phyloP scores from a whole-genome alignment of 176 grass and related monocot species.

The Juncus effusus region DNA sequence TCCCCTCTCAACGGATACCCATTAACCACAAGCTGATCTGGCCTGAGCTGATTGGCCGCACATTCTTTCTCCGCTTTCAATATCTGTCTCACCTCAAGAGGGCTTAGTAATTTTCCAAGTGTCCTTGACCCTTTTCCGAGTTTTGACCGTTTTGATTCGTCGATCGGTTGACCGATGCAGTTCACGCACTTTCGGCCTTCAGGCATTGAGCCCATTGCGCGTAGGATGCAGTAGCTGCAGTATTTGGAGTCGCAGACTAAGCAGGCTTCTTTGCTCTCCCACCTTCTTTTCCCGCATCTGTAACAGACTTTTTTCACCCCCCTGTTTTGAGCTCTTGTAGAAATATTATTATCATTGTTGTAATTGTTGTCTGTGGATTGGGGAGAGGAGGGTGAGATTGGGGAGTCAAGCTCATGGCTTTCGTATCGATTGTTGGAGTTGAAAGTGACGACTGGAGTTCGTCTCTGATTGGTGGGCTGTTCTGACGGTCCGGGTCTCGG shows the following conservation, averaged over 20 bases:
- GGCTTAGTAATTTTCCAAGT: constrained; percentile 54
- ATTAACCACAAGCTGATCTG: constrained; percentile 74
- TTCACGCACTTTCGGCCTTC: constrained; percentile 82
- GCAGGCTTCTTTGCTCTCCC: constrained; percentile 88
- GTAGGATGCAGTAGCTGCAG: constrained; percentile 72
- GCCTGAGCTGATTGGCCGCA: constrained; percentile 81
- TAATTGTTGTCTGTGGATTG: constrained; percentile 33
- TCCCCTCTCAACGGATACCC: constrained; percentile 47
- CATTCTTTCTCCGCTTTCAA: constrained; percentile 93
- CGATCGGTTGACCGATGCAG: constrained; percentile 72
- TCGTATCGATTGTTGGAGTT: constrained; percentile 44
- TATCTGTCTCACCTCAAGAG: constrained; percentile 85
- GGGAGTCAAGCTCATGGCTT: constrained; percentile 47
- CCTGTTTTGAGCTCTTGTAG: constrained; percentile 46
- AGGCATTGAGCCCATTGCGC: constrained; percentile 95
- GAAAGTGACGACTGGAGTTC: constrained; percentile 60
- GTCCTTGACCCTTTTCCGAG: constrained; percentile 80
- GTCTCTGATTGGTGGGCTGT: constrained; percentile 33
- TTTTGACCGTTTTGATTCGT: constrained; percentile 66
- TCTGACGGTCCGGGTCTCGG: constrained; percentile 12
- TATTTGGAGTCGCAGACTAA: constrained; percentile 66
- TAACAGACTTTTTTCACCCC: constrained; percentile 41
- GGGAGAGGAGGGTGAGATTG: constrained; percentile 15
- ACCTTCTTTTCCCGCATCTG: constrained; percentile 80
- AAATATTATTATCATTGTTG: constrained; percentile 1